Evolutionary conservation across 2,329 filamentous ascomycete species (phyloP).

Genomic region (Cryoendolithus antarcticus): DNA sequence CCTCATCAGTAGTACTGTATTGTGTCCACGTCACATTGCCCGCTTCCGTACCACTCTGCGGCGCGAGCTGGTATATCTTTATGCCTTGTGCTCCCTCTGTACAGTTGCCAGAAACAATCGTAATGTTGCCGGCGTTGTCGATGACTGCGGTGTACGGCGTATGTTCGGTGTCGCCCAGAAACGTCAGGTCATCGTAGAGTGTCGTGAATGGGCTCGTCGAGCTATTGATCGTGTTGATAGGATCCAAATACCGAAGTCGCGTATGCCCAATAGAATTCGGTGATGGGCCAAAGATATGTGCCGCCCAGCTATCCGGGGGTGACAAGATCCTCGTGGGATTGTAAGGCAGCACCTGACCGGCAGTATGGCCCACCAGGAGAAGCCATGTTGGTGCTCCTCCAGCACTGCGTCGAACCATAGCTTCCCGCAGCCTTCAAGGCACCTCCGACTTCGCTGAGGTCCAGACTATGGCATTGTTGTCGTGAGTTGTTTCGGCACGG

Average conservation of each 20-base stretch:
- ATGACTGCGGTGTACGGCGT: slow-evolving; percentile 57
- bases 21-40: slow-evolving; percentile 45
- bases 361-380: neutral
- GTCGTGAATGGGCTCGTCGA: slow-evolving; percentile 36
- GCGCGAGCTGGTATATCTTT: slow-evolving; percentile 56
- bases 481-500: too few relatives aligned
- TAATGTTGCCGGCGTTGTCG: slow-evolving; percentile 52
- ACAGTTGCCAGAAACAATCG: slow-evolving; percentile 66
- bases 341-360: slow-evolving; percentile 49
- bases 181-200: slow-evolving; percentile 49
- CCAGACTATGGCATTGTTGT: too few relatives aligned
- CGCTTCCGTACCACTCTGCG: slow-evolving; percentile 28
- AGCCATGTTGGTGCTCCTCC: too few relatives aligned
- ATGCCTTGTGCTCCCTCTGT: slow-evolving; percentile 37
- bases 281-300: slow-evolving; percentile 58
- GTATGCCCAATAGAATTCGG: slow-evolving; percentile 33
- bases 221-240: slow-evolving; percentile 42
- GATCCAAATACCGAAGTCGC: slow-evolving; percentile 53
- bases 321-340: slow-evolving; percentile 62
- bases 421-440: too few relatives aligned
- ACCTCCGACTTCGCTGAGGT: too few relatives aligned
- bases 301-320: slow-evolving; percentile 37
- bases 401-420: too few relatives aligned
- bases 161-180: slow-evolving; percentile 39
- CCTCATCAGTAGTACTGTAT: slow-evolving; percentile 18